phyloP scores from a whole-genome alignment of 179 eudicot species.

The Beta corolliflora region DNA sequence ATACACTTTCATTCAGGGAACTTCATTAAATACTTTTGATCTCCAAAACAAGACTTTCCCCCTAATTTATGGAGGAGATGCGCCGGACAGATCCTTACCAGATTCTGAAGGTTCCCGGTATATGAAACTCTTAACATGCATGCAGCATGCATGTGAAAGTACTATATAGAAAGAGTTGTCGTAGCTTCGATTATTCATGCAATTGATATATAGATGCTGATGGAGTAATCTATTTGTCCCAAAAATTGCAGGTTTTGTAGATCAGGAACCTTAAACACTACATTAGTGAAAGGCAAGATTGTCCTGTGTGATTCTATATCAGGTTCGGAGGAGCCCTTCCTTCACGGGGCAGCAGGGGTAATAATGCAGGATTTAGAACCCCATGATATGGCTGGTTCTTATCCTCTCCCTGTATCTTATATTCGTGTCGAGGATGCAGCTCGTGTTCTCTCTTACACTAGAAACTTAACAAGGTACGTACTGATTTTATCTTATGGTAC shows the following conservation, averaged over 20 bases:
- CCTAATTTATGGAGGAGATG: slow-evolving; percentile 33
- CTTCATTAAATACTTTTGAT: slow-evolving; percentile 33
- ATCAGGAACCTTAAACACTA: slow-evolving; percentile 13
- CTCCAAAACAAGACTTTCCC: slow-evolving; percentile 26
- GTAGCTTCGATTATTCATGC: too few species aligned
- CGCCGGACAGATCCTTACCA: slow-evolving; percentile 11
- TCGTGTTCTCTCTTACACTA: too few species aligned
- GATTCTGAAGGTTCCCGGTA: background rate
- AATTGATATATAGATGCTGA: background rate
- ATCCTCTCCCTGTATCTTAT: too few species aligned
- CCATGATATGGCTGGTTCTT: too few species aligned
- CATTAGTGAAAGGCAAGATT: slow-evolving; percentile 32
- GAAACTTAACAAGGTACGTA: too few species aligned
- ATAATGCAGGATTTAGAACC: too few species aligned
- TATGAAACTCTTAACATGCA: background rate
- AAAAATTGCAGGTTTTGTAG: slow-evolving; percentile 13
- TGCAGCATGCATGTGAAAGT: too few species aligned
- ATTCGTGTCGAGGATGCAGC: too few species aligned
- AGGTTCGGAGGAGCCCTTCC: background rate
- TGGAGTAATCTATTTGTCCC: background rate
- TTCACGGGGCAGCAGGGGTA: slow-evolving; percentile 32
- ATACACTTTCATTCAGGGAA: background rate
- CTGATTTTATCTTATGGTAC: too few species aligned
- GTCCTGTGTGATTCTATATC: slow-evolving; percentile 16
- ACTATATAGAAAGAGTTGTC: too few species aligned